These are phyloP conservation scores for Favolaschia claudopus DNA, from an alignment of 768 basidiomycete species.

Conservation along the genomic window DNA sequence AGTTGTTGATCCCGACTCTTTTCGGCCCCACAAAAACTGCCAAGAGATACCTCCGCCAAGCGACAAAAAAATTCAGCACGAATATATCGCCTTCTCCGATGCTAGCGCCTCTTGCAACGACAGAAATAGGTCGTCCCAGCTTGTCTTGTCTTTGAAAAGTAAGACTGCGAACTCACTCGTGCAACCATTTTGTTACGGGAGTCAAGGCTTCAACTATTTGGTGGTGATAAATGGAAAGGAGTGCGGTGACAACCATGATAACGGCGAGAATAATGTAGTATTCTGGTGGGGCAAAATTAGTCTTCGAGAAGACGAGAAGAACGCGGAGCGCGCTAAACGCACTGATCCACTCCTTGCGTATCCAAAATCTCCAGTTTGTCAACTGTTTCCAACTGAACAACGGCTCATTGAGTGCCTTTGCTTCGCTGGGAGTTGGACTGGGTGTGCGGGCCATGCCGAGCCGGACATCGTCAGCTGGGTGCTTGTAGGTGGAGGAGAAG, in stretches of 20 bases:
- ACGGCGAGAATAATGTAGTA: constrained; percentile 61
- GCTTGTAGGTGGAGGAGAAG: constrained; percentile 21
- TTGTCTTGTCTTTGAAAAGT: too few relatives aligned
- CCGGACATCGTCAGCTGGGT: constrained; percentile 27
- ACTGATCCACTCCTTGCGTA: constrained; percentile 66
- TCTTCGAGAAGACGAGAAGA: neutral
- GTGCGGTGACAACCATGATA: constrained; percentile 54
- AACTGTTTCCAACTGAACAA: constrained; percentile 56
- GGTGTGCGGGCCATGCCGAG: constrained; percentile 54
- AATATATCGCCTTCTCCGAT: too few relatives aligned
- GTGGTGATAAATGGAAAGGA: constrained; percentile 69
- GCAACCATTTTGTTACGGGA: constrained; percentile 71
- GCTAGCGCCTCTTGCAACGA: too few relatives aligned
- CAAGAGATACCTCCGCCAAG: neutral
- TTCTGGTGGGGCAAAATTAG: constrained; percentile 37
- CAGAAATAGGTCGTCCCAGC: too few relatives aligned
- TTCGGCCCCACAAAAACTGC: too few relatives aligned
- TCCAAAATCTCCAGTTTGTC: constrained; percentile 56
- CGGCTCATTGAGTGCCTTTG: constrained; percentile 48
- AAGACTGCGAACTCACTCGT: constrained; percentile 62
- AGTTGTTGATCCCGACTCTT: too few relatives aligned
- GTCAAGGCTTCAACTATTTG: constrained; percentile 77
- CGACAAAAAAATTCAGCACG: constrained; percentile 29
- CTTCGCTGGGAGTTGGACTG: constrained; percentile 71
- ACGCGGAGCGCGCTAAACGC: constrained; percentile 34